A percentile compares a stretch with the other conserved stretches of the same genome.
These are phyloP conservation scores for Aspergillus sp. DNA, from an alignment of 2,329 filamentous ascomycete species.

Conservation along the genomic window DNA sequence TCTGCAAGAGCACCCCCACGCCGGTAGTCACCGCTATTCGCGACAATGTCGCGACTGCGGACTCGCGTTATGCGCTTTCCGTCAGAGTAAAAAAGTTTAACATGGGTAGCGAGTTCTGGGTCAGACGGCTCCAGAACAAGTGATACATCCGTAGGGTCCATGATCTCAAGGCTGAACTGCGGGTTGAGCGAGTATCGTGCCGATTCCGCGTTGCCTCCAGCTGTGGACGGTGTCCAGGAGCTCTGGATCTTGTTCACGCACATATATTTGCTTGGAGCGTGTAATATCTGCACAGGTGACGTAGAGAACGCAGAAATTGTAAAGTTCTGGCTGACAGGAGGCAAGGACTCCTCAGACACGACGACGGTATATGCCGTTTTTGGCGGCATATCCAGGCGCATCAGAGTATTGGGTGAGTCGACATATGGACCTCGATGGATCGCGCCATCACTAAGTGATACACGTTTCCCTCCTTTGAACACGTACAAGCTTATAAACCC, in stretches of 20 bases:
- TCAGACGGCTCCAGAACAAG: slow-evolving; percentile 73
- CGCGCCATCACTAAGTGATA: slow-evolving; percentile 74
- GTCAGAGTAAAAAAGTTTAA: slow-evolving; percentile 79
- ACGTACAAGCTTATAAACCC: slow-evolving; percentile 90
- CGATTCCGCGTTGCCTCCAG: slow-evolving; percentile 81
- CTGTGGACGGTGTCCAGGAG: slow-evolving; percentile 77
- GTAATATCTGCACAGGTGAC: slow-evolving; percentile 62
- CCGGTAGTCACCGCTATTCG: slow-evolving; percentile 86
- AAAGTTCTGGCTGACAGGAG: slow-evolving; percentile 76
- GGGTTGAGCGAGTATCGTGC: slow-evolving; percentile 82
- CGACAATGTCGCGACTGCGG: slow-evolving; percentile 74
- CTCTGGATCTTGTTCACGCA: slow-evolving; percentile 64
- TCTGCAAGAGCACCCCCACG: slow-evolving; percentile 76
- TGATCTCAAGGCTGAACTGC: slow-evolving; percentile 71
- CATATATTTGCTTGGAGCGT: slow-evolving; percentile 65
- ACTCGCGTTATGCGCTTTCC: slow-evolving; percentile 73
- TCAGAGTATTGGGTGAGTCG: slow-evolving; percentile 88
- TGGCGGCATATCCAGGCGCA: slow-evolving; percentile 69
- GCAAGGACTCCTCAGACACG: slow-evolving; percentile 77
- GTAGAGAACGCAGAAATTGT: slow-evolving; percentile 83
- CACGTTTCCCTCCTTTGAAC: slow-evolving; percentile 71
- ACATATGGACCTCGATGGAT: slow-evolving; percentile 82
- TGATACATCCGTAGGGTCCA: slow-evolving; percentile 66
- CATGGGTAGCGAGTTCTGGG: slow-evolving; percentile 74
- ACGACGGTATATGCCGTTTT: slow-evolving; percentile 65